Conservation (phyloP, 805 yeast genomes). For the Komagataella pseudopastoris region DNA sequence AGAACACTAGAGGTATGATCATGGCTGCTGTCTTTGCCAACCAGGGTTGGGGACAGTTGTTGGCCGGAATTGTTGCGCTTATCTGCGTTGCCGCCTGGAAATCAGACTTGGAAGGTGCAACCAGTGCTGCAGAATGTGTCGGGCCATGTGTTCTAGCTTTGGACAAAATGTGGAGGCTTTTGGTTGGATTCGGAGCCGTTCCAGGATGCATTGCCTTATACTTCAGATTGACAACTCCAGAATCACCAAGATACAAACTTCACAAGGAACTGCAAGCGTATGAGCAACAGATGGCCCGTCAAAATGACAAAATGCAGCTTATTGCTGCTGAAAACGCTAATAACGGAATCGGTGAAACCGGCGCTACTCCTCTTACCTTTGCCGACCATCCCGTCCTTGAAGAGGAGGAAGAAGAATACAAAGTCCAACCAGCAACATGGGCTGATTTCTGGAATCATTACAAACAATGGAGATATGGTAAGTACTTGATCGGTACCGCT, state of each 20-base stretch:
- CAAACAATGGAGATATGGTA: slow-evolving; percentile 77
- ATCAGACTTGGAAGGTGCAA: slow-evolving; percentile 38
- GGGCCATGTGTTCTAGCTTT: slow-evolving; percentile 59
- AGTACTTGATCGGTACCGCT: slow-evolving; percentile 78
- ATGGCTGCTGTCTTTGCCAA: slow-evolving; percentile 95
- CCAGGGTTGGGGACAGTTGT: slow-evolving; percentile 93
- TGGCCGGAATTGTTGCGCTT: slow-evolving; percentile 77
- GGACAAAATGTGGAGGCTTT: slow-evolving; percentile 91
- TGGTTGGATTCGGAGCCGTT: slow-evolving; percentile 81
- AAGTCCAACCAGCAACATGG: slow-evolving; percentile 46
- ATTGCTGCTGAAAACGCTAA: slow-evolving; percentile 28
- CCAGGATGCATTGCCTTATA: slow-evolving; percentile 79
- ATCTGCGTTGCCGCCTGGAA: slow-evolving; percentile 70
- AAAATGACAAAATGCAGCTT: slow-evolving; percentile 30
- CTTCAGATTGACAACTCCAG: slow-evolving; percentile 89
- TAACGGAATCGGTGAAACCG: slow-evolving; percentile 16
- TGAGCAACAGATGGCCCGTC: slow-evolving; percentile 46
- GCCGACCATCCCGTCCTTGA: slow-evolving; percentile 17
- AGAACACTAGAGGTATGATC: slow-evolving; percentile 96
- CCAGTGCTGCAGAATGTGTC: slow-evolving; percentile 46
- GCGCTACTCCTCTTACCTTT: slow-evolving; percentile 11
- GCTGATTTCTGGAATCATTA: slow-evolving; percentile 63
- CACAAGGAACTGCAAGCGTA: slow-evolving; percentile 25
- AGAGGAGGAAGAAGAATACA: slow-evolving; percentile 28
- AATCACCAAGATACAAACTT: slow-evolving; percentile 83